A percentile compares a stretch with the other conserved stretches of the same genome.
Conservation (phyloP, 2,329 filamentous ascomycete genomes). For the Neonectria coccinea region DNA sequence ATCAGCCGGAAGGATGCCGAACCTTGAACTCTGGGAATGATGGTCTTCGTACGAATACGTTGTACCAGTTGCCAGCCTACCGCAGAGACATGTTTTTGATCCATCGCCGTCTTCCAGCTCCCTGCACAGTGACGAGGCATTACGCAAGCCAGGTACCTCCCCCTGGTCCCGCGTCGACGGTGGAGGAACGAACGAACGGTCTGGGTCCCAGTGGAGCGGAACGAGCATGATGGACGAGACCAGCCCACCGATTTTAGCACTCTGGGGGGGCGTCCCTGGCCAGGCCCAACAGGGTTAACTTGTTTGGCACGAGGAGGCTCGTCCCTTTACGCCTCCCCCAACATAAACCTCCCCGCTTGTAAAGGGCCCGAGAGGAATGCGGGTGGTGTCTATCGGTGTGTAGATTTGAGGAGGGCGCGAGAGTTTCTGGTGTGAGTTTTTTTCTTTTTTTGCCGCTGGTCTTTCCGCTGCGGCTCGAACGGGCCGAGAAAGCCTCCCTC, state of each 20-base stretch:
- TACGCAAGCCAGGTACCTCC: conserved; percentile 39
- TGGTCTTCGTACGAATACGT: background rate
- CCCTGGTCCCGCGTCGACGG: conserved; percentile 10
- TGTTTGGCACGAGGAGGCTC: background rate
- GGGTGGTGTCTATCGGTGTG: background rate
- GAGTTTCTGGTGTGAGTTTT: background rate
- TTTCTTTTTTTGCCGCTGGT: background rate
- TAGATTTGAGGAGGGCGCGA: background rate
- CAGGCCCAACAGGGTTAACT: conserved; percentile 12
- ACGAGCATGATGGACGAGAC: conserved; percentile 18
- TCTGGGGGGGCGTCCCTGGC: conserved; percentile 1
- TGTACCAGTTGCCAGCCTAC: background rate
- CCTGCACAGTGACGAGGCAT: conserved; percentile 21
- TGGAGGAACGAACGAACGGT: conserved; percentile 42
- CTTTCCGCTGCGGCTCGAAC: conserved; percentile 3
- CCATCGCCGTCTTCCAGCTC: background rate
- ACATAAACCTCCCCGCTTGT: conserved; percentile 2
- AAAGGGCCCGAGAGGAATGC: background rate
- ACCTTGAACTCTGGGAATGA: background rate
- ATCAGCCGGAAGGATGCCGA: background rate
- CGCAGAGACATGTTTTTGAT: conserved; percentile 6
- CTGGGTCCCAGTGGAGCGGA: conserved; percentile 40
- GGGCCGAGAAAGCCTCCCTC: conserved; percentile 5
- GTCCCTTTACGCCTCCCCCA: conserved; percentile 2
- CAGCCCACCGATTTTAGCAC: conserved; percentile 21